Evolutionary conservation across 2,329 filamentous ascomycete species (phyloP).

Genomic region (Epichloe coenophiala): DNA sequence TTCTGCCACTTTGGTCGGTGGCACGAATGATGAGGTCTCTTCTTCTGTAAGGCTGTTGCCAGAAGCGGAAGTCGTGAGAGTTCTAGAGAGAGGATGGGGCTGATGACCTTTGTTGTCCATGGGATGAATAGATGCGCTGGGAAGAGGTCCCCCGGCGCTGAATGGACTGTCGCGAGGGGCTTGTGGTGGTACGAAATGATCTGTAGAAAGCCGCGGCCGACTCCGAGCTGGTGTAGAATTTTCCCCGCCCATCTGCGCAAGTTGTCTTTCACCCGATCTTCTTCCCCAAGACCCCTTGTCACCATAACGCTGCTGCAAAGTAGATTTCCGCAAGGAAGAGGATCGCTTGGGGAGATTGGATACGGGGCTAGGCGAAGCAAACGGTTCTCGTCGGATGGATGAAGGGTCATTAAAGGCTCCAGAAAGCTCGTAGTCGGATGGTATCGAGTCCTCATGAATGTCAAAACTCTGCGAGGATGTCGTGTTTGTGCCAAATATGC

Average conservation of each 20-base stretch:
- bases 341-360: constrained; percentile 51
- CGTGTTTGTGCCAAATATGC: constrained; percentile 56
- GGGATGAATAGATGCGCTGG: constrained; percentile 39
- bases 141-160: constrained; percentile 37
- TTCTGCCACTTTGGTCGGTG: constrained; percentile 14
- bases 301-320: constrained; percentile 68
- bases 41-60: constrained; percentile 66
- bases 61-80: constrained; percentile 77
- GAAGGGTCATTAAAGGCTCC: constrained; percentile 13
- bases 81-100: constrained; percentile 74
- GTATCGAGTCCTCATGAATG: constrained; percentile 32
- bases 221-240: constrained; percentile 44
- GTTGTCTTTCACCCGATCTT: constrained; percentile 42
- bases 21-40: constrained; percentile 36
- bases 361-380: constrained; percentile 33
- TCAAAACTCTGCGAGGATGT: constrained; percentile 33
- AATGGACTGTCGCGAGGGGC: constrained; percentile 51
- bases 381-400: constrained; percentile 22
- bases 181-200: constrained; percentile 58
- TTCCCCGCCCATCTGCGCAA: constrained; percentile 38
- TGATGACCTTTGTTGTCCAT: constrained; percentile 33
- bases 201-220: constrained; percentile 63
- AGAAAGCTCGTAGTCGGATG: constrained; percentile 41
- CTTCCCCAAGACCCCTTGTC: constrained; percentile 52
- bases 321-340: constrained; percentile 72